Conservation (phyloP, 352 stramenopile species). For the Phytophthora sojae region DNA sequence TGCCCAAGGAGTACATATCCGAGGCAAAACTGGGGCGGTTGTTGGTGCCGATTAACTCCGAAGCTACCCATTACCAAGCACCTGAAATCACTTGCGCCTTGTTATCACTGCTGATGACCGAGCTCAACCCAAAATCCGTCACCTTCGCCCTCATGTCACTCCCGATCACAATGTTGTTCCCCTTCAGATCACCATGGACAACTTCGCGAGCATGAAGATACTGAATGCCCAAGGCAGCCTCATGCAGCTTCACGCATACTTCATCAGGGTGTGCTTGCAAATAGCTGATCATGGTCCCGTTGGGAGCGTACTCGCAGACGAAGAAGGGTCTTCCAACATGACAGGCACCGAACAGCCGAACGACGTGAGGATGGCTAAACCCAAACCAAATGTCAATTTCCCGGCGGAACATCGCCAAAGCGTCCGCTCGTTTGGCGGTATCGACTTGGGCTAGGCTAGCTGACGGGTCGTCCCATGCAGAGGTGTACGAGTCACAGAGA, state of each 20-base stretch:
- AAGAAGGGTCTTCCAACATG: constrained; percentile 22
- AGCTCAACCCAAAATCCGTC: constrained; percentile 16
- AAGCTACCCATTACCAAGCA: constrained; percentile 3
- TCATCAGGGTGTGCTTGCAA: not conserved
- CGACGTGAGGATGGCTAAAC: constrained; percentile 17
- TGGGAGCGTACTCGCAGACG: constrained; percentile 20
- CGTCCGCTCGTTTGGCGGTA: not conserved
- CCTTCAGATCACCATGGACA: constrained; percentile 13
- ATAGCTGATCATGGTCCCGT: constrained; percentile 10
- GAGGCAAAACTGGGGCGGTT: not conserved
- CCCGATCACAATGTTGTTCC: constrained; percentile 17
- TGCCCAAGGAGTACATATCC: constrained; percentile 17
- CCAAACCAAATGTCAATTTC: constrained; percentile 28
- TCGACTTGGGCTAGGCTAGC: not conserved
- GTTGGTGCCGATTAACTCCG: not conserved
- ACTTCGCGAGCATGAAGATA: constrained; percentile 9
- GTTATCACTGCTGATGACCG: not conserved
- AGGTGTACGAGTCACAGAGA: not conserved
- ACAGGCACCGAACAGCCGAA: constrained; percentile 20
- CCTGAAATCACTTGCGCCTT: not conserved
- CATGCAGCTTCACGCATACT: constrained; percentile 7
- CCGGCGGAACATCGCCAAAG: constrained; percentile 4
- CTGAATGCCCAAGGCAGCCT: constrained; percentile 7
- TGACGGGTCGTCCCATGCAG: not conserved
- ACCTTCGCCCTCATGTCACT: constrained; percentile 13